Percentiles rank a stretch among this genome's conserved stretches.
phyloP scores from a whole-genome alignment of 139 green algal genomes.

The Astrephomene gubernaculifera region DNA sequence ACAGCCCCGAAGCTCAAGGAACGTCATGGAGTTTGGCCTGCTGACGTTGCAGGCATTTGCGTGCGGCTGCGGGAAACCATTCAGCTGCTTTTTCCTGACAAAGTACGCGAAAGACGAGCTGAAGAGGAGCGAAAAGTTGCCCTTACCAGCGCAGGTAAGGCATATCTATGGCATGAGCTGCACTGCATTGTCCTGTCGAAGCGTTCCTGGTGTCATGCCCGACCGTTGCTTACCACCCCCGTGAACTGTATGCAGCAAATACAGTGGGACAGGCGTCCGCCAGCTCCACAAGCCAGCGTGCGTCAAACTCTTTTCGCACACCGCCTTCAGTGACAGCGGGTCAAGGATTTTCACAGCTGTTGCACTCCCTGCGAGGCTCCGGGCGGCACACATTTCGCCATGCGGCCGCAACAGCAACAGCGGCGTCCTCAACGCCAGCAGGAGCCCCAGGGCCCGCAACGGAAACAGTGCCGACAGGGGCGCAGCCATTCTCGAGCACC shows the following conservation, averaged over 20 bases:
- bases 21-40: too few relatives aligned
- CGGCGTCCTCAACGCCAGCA: too few relatives aligned
- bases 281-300: too few relatives aligned
- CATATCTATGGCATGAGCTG: too few relatives aligned
- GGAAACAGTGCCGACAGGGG: background rate
- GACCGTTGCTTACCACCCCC: too few relatives aligned
- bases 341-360: background rate
- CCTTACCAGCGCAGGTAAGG: too few relatives aligned
- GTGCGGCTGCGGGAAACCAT: conserved; percentile 20
- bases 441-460: background rate
- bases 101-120: background rate
- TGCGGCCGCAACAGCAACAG: too few relatives aligned
- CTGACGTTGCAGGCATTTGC: conserved; percentile 20
- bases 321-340: background rate
- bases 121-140: background rate
- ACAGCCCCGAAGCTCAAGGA: background rate
- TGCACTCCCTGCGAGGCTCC: background rate
- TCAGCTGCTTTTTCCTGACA: conserved; percentile 4
- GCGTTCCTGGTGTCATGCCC: too few relatives aligned
- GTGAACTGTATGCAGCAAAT: too few relatives aligned
- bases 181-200: too few relatives aligned
- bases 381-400: background rate
- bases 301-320: too few relatives aligned
- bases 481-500: background rate
- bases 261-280: too few relatives aligned